Percentiles rank a stretch among this genome's conserved stretches.
Conservation (phyloP, 2,329 filamentous ascomycete species). For the Xylaria multiplex region DNA sequence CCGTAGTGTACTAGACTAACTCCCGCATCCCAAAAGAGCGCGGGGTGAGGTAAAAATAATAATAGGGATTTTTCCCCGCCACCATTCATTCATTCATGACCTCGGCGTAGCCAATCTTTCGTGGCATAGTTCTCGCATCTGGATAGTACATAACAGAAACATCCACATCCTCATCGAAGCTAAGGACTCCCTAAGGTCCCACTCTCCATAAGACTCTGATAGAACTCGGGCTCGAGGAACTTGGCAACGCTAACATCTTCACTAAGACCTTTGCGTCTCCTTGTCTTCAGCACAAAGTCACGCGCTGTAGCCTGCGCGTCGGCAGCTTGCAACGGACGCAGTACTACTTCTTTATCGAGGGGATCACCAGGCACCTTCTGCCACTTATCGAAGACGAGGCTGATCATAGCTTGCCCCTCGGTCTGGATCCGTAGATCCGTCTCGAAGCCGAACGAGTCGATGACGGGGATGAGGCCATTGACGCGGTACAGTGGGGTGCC, state of each 20-base stretch:
- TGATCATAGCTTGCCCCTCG: constrained; percentile 89
- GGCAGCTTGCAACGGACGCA: constrained; percentile 87
- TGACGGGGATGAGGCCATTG: constrained; percentile 90
- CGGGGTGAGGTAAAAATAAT: not conserved
- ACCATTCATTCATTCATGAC: not conserved
- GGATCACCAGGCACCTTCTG: constrained; percentile 95
- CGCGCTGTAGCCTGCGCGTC: constrained; percentile 87
- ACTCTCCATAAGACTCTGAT: constrained; percentile 86
- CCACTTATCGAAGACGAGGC: constrained; percentile 95
- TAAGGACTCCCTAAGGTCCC: constrained; percentile 74
- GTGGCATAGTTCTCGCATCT: not conserved
- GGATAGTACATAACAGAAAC: not conserved
- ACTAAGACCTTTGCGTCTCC: constrained; percentile 89
- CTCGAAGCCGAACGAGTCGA: constrained; percentile 98
- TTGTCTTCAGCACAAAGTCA: constrained; percentile 96
- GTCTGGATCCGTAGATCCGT: constrained; percentile 97
- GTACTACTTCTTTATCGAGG: constrained; percentile 84
- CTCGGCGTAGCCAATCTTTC: not conserved
- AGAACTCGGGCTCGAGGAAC: constrained; percentile 94
- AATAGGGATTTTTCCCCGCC: not conserved
- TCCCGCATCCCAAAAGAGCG: not conserved
- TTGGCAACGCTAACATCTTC: constrained; percentile 97
- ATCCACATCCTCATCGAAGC: not conserved
- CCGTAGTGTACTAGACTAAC: not conserved
- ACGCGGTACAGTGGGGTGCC: constrained; percentile 95